phyloP scores from a whole-genome alignment of 1,139 yeast species.

The Blastobotrys serpentis region DNA sequence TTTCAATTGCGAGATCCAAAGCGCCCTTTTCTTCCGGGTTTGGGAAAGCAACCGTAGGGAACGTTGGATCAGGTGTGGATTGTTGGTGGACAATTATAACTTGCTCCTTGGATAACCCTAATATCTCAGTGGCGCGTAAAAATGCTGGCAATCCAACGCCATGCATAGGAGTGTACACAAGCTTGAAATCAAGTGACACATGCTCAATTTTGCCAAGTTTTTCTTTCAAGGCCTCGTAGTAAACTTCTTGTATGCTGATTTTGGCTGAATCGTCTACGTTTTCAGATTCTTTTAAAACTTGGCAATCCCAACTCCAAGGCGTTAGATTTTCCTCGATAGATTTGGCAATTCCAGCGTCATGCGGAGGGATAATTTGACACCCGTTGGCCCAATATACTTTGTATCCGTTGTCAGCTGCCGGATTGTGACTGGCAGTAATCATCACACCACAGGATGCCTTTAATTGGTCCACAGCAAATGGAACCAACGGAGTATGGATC shows the following conservation, averaged over 20 bases:
- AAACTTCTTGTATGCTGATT: conserved; percentile 7
- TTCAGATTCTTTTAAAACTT: conserved; percentile 14
- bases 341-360: conserved; percentile 69
- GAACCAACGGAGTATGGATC: conserved; percentile 91
- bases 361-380: conserved; percentile 94
- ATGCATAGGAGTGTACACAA: conserved; percentile 92
- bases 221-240: conserved; percentile 10
- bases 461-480: conserved; percentile 69
- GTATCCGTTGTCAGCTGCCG: conserved; percentile 90
- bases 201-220: conserved; percentile 12
- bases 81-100: conserved; percentile 59
- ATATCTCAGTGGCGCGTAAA: conserved; percentile 32
- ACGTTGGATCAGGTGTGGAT: conserved; percentile 73
- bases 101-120: conserved; percentile 35
- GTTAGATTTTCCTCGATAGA: conserved; percentile 57
- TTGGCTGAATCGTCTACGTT: conserved; percentile 14
- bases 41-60: conserved; percentile 84
- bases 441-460: conserved; percentile 80
- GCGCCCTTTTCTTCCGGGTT: conserved; percentile 98
- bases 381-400: conserved; percentile 93
- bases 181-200: conserved; percentile 39
- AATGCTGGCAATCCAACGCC: conserved; percentile 68
- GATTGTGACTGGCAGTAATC: conserved; percentile 97
- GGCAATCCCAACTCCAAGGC: conserved; percentile 51
- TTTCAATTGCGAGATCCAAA: conserved; percentile 61